Base-by-base conservation (phyloP, 2,329 filamentous ascomycete species). In the Keithomyces neogunnii region DNA sequence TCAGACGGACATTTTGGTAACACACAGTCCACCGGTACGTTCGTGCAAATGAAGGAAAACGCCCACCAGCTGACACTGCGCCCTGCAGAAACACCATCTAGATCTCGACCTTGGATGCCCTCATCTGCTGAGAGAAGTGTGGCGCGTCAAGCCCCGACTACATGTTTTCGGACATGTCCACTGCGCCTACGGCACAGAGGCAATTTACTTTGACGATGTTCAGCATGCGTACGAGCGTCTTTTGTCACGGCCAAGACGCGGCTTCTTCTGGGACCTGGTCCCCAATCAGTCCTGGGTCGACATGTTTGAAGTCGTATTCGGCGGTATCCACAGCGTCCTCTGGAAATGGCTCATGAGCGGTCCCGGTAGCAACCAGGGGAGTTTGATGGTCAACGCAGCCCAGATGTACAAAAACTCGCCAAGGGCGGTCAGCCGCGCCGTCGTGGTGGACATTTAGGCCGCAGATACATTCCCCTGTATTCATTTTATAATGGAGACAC, bases 141-240 rank as follows among this genome's bases (percentile, higher is more conserved):
- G 86, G 82, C 80, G 86, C 36, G 81, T 89, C 9, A 82, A 80
- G 55, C 90, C 90, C 0, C 73, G 73, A 10, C 71, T 95, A 11
- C 89, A 95, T 66, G 78, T 95, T 46, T 95, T 93, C 64, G 90
- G 89, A 1, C 90, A 96, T 67, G 78, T 91, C 29, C 90, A 96
- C 69, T 86, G 78, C 62, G 87, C 82, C 7, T 79, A 86, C 45
- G 90, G 89, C 13, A 73, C 73, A 43, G 82, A 90, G 60, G 67
- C 82, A 0, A 76, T 87, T 8, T 86, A 81, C 68, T 95, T 87
- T 76, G 88, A 93, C 65, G 78, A 82, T 30, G 79, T 81, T 53
- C 88, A 95, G 66, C 71, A 70, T 33, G 78, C 78, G 2, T 90
- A 89, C 68, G 88, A 92, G 68, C 71, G 73, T n/a, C 73, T 89